Conservation (phyloP, 306 rosid species). For the Malus fusca region DNA sequence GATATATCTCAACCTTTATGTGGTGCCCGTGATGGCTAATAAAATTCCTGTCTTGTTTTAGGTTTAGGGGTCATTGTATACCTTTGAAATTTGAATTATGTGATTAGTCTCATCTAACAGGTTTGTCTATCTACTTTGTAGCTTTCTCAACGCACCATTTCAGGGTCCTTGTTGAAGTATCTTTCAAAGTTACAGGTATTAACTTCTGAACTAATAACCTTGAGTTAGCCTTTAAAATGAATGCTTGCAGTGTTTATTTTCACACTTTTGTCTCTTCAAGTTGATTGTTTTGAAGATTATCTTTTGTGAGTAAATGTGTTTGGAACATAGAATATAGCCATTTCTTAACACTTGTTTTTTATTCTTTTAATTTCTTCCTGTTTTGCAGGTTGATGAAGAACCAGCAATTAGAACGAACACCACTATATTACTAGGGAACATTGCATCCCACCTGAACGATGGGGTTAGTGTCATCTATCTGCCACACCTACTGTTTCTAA, state of each 20-base stretch:
- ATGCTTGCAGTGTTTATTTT: background rate
- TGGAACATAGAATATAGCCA: background rate
- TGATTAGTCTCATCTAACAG: constrained; percentile 9
- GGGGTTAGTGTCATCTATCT: constrained; percentile 61
- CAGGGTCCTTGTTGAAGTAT: constrained; percentile 91
- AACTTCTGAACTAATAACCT: constrained; percentile 6
- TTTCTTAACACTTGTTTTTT: background rate
- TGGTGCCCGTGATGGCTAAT: background rate
- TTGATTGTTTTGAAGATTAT: background rate
- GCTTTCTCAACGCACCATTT: constrained; percentile 92
- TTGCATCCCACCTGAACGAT: constrained; percentile 79
- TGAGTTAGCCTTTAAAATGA: background rate
- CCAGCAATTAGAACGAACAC: constrained; percentile 96
- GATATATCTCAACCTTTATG: background rate
- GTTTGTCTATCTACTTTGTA: constrained; percentile 33
- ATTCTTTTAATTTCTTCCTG: constrained; percentile 8
- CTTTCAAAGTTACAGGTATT: constrained; percentile 95
- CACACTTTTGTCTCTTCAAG: background rate
- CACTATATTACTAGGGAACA: constrained; percentile 90
- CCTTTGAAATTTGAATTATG: background rate
- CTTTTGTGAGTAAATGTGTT: background rate
- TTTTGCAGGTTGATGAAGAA: constrained; percentile 92
- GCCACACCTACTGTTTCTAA: constrained; percentile 7
- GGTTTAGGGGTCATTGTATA: background rate
- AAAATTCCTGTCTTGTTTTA: background rate